Base-by-base conservation (phyloP, 1,139 yeast genomes). In the Spencermartinsiella ligniputridi region DNA sequence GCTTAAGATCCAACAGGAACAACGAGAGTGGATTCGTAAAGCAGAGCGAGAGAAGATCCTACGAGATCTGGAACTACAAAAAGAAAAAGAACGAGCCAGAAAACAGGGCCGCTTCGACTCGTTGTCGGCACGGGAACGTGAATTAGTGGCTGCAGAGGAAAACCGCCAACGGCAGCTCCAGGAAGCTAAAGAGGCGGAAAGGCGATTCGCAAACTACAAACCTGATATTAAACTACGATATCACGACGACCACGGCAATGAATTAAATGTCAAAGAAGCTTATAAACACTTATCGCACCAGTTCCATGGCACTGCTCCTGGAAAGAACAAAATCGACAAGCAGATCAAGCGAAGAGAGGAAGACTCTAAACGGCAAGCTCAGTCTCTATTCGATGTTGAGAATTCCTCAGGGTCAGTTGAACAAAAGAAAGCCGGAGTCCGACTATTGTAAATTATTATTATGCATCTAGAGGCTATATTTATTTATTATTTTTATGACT, bases 281-380 rank as follows among this genome's bases (percentile, higher is more conserved):
- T 90, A 81, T 68, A 90, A 88, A 65, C 79, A 80, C 49, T 62
- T 89, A 45, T 87, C 96, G 1, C 95, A 86, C 53, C 82, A 83
- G 53, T 90, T 88, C 66, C 97, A 92, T 62, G 97, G 96, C 1
- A 74, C 72, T 38, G 68, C 70, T 33, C 63, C 76, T 37, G 72
- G 76, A 32, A 69, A 71, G 46, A 65, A 62, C 40, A 73, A 72
- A 55, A 61, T 60, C 38, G 75, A 62, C 53, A 69, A 63, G 59
- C 64, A 59, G 52, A 53, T 56, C 43, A 64, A 60, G 59, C 67
- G 51, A 50, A 66, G 58, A 42, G 67, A 60, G 45, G 69, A 63
- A 44, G 68, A 60, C 48, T 54, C 53, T 42, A 57, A 60, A 45
- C 46, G 47, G 39, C 58, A 61, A 46, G 52, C 58, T 19, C 51